These are phyloP conservation scores for Suillus fuscotomentosus DNA, from an alignment of 768 basidiomycete species.

Conservation along the genomic window DNA sequence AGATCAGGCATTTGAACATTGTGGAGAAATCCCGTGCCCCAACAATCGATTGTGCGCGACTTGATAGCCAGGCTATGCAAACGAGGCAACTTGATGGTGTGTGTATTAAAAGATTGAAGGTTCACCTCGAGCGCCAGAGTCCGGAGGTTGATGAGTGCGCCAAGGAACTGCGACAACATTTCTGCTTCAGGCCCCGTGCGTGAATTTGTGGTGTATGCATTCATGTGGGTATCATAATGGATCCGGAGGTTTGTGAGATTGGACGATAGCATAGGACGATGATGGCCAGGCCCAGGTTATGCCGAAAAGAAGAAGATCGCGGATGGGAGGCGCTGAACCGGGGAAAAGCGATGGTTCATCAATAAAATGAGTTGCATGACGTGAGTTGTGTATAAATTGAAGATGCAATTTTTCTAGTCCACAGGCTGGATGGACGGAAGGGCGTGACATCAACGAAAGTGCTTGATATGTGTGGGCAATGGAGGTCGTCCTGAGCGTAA, in stretches of 20 bases:
- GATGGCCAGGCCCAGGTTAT: not conserved
- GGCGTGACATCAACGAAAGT: not conserved
- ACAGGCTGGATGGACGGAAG: not conserved
- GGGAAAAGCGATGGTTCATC: not conserved
- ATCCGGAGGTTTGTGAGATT: conserved; percentile 14
- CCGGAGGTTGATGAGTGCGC: not conserved
- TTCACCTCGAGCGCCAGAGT: not conserved
- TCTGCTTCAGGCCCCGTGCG: not conserved
- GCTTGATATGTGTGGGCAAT: not conserved
- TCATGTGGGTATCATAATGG: conserved; percentile 5
- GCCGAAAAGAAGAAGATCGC: not conserved
- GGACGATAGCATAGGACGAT: not conserved
- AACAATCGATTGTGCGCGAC: not conserved
- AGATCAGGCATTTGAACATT: not conserved
- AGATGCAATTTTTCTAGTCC: not conserved
- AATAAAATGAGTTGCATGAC: not conserved
- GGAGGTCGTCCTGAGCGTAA: not conserved
- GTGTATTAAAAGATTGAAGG: not conserved
- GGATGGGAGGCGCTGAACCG: not conserved
- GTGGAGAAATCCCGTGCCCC: not conserved
- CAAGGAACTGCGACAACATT: not conserved
- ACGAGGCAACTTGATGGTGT: not conserved
- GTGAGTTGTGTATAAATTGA: not conserved
- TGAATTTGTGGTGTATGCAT: not conserved
- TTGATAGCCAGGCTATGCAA: not conserved